Evolutionary conservation across 2,329 filamentous ascomycete species (phyloP).

Genomic region (Chrysoporthe puriensis): DNA sequence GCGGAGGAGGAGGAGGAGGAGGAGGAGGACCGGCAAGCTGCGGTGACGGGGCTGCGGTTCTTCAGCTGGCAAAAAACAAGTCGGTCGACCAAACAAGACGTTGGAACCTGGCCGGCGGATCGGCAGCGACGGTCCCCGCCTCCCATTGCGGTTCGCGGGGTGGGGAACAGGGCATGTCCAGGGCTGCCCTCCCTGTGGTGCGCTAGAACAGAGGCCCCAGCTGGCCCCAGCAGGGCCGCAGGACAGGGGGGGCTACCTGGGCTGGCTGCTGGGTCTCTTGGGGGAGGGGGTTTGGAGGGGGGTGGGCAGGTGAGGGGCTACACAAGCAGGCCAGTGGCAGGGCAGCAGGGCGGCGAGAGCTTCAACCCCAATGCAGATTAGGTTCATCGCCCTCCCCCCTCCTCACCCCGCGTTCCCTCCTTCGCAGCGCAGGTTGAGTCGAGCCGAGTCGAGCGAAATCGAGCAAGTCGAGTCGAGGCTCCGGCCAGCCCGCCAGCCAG

Average conservation of each 20-base stretch:
- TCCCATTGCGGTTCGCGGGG: background rate
- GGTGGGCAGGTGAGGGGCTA: too few species aligned
- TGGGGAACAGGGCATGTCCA: background rate
- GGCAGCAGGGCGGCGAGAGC: too few species aligned
- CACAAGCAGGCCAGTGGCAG: too few species aligned
- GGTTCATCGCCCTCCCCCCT: too few species aligned
- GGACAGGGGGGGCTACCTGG: background rate
- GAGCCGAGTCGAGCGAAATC: too few species aligned
- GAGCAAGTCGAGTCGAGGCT: too few species aligned
- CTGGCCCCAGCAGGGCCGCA: background rate
- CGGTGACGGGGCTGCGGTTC: background rate
- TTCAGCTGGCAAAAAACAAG: constrained; percentile 1
- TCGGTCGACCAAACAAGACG: background rate
- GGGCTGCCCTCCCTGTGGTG: background rate
- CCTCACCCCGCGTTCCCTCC: background rate
- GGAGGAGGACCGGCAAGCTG: background rate
- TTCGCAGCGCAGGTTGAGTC: too few species aligned
- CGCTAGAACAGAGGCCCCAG: background rate
- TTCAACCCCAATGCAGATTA: too few species aligned
- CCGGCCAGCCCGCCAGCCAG: too few species aligned
- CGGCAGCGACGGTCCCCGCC: background rate
- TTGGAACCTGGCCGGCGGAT: background rate
- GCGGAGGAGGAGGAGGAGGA: background rate
- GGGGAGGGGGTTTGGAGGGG: too few species aligned
- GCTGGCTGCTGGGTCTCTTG: background rate